Percentiles rank a stretch among this genome's conserved stretches.
Evolutionary conservation across 306 rosid species (phyloP).

Genomic region (Castanea mollissima): DNA sequence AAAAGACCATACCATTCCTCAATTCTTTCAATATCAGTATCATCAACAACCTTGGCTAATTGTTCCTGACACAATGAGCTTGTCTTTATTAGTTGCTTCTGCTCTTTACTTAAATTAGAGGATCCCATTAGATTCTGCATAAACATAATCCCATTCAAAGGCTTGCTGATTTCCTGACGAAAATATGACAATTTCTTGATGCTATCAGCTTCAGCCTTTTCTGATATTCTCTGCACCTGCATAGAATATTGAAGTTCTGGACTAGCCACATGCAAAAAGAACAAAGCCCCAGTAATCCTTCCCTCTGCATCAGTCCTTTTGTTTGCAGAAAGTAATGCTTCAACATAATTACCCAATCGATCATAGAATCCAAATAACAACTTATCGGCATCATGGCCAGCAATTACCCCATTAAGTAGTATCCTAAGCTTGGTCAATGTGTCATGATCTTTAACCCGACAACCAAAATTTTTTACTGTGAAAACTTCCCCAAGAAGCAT

Average conservation of each 20-base stretch:
- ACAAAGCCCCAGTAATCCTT: constrained; percentile 36
- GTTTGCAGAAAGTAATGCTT: constrained; percentile 38
- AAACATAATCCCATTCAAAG: constrained; percentile 31
- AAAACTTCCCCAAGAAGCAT: constrained; percentile 46
- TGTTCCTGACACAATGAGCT: constrained; percentile 41
- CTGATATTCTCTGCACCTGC: constrained; percentile 40
- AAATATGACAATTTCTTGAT: constrained; percentile 37
- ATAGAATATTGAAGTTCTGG: constrained; percentile 41
- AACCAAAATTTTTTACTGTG: constrained; percentile 32
- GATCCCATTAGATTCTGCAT: constrained; percentile 41
- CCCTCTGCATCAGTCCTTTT: constrained; percentile 35
- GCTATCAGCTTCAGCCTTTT: constrained; percentile 40
- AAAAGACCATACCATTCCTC: constrained; percentile 33
- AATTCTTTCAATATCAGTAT: constrained; percentile 37
- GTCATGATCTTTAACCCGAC: constrained; percentile 40
- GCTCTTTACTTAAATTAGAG: constrained; percentile 35
- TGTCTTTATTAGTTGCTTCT: constrained; percentile 29
- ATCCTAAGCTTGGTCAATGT: constrained; percentile 39
- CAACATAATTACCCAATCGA: constrained; percentile 30
- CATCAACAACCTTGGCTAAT: constrained; percentile 34
- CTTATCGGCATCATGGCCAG: constrained; percentile 32
- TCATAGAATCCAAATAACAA: constrained; percentile 36
- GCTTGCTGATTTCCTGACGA: constrained; percentile 35
- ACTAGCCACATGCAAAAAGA: constrained; percentile 42
- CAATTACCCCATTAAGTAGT: constrained; percentile 29